These are phyloP conservation scores for Marchantia paleacea DNA, from an alignment of 225 moss, liverwort and hornwort genomes.

Conservation along the genomic window DNA sequence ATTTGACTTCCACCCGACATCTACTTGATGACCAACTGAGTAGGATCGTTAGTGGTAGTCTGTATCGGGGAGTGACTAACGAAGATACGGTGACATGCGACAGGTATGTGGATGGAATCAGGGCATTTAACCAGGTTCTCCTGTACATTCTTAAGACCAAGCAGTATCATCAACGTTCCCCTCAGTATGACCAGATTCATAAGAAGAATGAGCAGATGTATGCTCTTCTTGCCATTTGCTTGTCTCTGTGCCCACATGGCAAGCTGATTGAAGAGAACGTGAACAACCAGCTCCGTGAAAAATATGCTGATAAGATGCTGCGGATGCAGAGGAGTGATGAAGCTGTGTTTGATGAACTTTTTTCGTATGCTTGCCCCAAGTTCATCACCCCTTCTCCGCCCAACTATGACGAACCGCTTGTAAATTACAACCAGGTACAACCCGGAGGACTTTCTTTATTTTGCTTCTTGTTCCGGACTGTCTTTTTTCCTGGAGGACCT, in stretches of 20 bases:
- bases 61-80: no score
- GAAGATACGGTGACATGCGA: no score
- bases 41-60: no score
- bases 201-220: conserved; percentile 99
- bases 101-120: conserved; percentile 86
- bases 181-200: conserved; percentile 90
- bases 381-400: conserved; percentile 96
- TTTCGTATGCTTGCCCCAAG: conserved; percentile 93
- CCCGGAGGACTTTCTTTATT: background rate
- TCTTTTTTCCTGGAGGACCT: no score
- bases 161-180: conserved; percentile 89
- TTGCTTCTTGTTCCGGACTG: background rate
- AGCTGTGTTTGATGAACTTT: conserved; percentile 86
- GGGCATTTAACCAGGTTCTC: conserved; percentile 86
- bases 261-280: conserved; percentile 94
- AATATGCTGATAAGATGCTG: conserved; percentile 94
- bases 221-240: conserved; percentile 78
- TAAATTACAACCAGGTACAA: conserved; percentile 84
- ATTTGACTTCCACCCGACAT: no score
- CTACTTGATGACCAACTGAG: no score
- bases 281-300: conserved; percentile 87
- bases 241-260: conserved; percentile 83
- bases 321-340: conserved; percentile 97
- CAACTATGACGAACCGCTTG: conserved; percentile 86
- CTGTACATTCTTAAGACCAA: conserved; percentile 91